Evolutionary conservation across 805 yeast genomes (phyloP).

Genomic region (Candida sphagnicola): DNA sequence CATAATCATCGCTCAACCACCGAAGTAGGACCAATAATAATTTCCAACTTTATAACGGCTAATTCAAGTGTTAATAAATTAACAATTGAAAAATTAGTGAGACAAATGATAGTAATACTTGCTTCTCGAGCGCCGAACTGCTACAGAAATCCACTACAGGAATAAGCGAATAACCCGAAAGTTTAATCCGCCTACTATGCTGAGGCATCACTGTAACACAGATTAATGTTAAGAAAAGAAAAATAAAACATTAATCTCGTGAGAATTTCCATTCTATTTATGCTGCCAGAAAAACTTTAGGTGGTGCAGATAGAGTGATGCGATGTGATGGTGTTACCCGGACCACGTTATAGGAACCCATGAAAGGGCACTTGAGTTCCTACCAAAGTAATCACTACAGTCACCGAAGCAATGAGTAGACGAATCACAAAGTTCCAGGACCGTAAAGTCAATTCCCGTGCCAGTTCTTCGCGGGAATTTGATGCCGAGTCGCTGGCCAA

Average conservation of each 20-base stretch:
- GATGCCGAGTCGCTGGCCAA: conserved; percentile 1
- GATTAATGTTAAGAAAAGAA: conserved; percentile 34
- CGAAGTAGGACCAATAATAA: conserved; percentile 37
- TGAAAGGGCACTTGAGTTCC: background rate
- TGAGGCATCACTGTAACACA: conserved; percentile 50
- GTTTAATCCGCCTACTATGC: conserved; percentile 22
- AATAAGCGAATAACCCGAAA: conserved; percentile 23
- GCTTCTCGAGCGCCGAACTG: conserved; percentile 78
- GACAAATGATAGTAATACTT: conserved; percentile 29
- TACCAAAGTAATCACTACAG: background rate
- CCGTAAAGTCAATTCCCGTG: conserved; percentile 5
- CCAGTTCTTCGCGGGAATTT: background rate
- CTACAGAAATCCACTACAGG: conserved; percentile 38
- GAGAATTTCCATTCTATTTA: conserved; percentile 3
- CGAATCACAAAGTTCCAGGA: conserved; percentile 27
- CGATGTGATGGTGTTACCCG: conserved; percentile 13
- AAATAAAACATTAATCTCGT: conserved; percentile 1
- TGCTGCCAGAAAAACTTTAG: conserved; percentile 3
- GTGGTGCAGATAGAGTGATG: background rate
- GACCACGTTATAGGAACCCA: background rate
- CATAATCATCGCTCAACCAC: conserved; percentile 49
- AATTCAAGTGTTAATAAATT: conserved; percentile 14
- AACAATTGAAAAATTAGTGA: conserved; percentile 9
- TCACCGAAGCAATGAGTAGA: conserved; percentile 28
- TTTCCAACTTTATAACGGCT: conserved; percentile 19